Base-by-base conservation (phyloP, 192 early-diverging fungal genomes). In the Irineochytrium annulatum region DNA sequence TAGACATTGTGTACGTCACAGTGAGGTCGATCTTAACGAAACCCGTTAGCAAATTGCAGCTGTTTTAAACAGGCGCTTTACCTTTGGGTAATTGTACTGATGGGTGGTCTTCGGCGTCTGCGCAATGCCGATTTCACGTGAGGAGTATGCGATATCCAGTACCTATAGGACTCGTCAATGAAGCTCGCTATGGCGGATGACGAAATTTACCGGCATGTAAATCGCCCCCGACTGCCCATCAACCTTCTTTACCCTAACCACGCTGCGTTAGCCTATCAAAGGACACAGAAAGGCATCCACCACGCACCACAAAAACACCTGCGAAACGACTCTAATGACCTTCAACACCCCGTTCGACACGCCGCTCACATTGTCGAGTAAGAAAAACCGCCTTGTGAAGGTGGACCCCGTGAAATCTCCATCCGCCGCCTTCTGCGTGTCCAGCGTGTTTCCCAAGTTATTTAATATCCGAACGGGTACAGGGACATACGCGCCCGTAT, bases 121-220 rank as follows among this genome's bases (percentile, higher is more conserved):
- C n/a, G n/a, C n/a, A n/a, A n/a, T n/a, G n/a, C n/a, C n/a, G n/a
- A n/a, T n/a, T n/a, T n/a, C n/a, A n/a, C 77, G 65, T 55, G 72
- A 68, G 24, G 71, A 52, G 48, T 82, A 82, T 27, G 32, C 34
- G 28, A 82, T 64, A 55, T 82, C 77, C 52, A 82, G n/a, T n/a
- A n/a, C n/a, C n/a, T n/a, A n/a, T n/a, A n/a, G n/a, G n/a, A n/a
- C n/a, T n/a, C n/a, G n/a, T n/a, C n/a, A n/a, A n/a, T n/a, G n/a
- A n/a, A n/a, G n/a, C n/a, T n/a, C n/a, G n/a, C n/a, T n/a, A n/a
- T n/a, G n/a, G n/a, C n/a, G n/a, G n/a, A n/a, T n/a, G n/a, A n/a
- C n/a, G n/a, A n/a, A n/a, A n/a, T n/a, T n/a, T 2, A 79, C 54
- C 2, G 80, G 80, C 19, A 77, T 53, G 27, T 70, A 77, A 11